Base-by-base conservation (phyloP, 495 filamentous ascomycete species). In the Sphaerosporella brunnea region DNA sequence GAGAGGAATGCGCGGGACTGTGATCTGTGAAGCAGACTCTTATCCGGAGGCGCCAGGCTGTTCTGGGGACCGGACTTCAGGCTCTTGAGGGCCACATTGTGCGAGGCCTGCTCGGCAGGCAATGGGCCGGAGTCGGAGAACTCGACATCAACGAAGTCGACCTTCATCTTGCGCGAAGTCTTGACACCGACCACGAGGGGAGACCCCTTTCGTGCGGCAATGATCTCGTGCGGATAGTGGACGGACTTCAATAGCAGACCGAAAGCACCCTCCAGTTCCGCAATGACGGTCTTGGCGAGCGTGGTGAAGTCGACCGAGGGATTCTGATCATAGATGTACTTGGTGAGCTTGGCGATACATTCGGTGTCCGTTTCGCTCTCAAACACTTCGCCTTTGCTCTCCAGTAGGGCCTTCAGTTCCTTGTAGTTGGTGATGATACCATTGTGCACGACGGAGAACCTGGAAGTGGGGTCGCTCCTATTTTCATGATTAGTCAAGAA, bases 391-490 rank as follows among this genome's bases (percentile, higher is more conserved):
- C 92, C 92, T 72, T 95, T 97, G 70, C 70, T 73, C 67, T 85
- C 78, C 52, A 97, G 70, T 42, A 97, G 73, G 47, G 82, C 81
- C 77, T 88, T 93, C 56, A 97, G 69, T 70, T 97, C 90, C 70
- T 97, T 97, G 76, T 97, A 97, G 73, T 97, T 97, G 69, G 90
- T 97, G 69, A 97, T 97, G 72, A 97, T 97, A 63, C 90, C 90
- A 66, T 97, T 97, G 78, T 97, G 90, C 36, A 95, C 88, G 56
- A 97, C 81, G 49, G 85, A 74, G 64, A 97, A 97, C 66, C 96
- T 78, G 84, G 86, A 96, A 56, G 69, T 81, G 58, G 80, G 77
- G 61, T 97, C 90, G 36, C 53, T 58, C 51, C 58, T 61, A 44
- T 44, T 39, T 13, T 25, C 9, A 10, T 49, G 37, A 15, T n/a